Conservation (phyloP, 78 protist genomes). For the Cavenderia fasciculata region DNA sequence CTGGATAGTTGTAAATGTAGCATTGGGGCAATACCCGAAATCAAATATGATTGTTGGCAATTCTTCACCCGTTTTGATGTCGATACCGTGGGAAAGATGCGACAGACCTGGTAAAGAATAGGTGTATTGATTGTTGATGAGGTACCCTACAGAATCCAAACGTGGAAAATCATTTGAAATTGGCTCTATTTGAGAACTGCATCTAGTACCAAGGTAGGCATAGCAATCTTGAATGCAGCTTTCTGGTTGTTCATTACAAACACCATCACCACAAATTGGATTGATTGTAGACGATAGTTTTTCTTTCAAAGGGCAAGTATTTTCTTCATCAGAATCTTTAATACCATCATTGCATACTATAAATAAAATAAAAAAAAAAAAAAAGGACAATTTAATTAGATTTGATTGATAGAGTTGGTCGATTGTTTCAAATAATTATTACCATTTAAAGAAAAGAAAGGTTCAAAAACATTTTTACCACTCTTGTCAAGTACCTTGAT, state of each 20-base stretch:
- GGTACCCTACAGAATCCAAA: background rate
- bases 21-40: background rate
- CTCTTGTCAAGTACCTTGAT: too few relatives aligned
- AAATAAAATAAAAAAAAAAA: too few relatives aligned
- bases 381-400: too few relatives aligned
- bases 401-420: too few relatives aligned
- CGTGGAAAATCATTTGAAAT: background rate
- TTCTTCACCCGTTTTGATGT: background rate
- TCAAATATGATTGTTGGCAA: background rate
- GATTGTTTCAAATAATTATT: too few relatives aligned
- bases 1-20: background rate
- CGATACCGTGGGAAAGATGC: background rate
- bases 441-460: too few relatives aligned
- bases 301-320: too few relatives aligned
- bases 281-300: too few relatives aligned
- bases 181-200: background rate
- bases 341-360: background rate
- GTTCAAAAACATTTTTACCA: too few relatives aligned
- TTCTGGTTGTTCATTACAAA: constrained; percentile 13
- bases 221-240: background rate
- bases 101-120: constrained; percentile 11
- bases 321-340: background rate
- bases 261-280: constrained; percentile 8
- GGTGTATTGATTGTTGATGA: background rate
- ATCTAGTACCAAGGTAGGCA: background rate